Base-by-base conservation (phyloP, 306 rosid species). In the Cajanus cajan region DNA sequence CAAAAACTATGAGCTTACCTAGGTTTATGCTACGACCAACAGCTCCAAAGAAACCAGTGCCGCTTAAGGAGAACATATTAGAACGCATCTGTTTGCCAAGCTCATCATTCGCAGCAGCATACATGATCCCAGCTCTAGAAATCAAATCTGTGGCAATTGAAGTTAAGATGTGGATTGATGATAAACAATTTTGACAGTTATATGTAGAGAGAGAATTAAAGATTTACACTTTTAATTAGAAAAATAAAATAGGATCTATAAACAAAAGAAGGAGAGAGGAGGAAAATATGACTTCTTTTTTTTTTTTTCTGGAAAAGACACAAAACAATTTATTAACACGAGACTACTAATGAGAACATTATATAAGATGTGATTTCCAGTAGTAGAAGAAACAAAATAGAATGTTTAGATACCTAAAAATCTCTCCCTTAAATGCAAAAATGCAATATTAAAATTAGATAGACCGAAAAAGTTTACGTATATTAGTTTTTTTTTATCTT, bases 121-220 rank as follows among this genome's bases (percentile, higher is more conserved):
- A 90, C 98, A 95, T 92, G 76, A 91, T 92, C 86, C 98, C 98
- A 81, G 98, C 98, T 91, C 98, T 92, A 96, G 88, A 92, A 88
- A 85, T 59, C 67, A 86, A 84, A 81, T 82, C 97, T 94, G 93
- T 86, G 82, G 72, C 83, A 88, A 82, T 80, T 83, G 82, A 77
- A 79, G 84, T 82, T 90, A 83, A 84, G 85, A 84, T 84, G 90
- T 83, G 78, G 85, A 87, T 73, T 68, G 84, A 63, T 68, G 31
- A 51, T 41, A 80, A 69, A 80, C 76, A 54, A 39, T 24, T 55
- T 71, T 58, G 19, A 72, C 51, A 75, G 11, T 21, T 18, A 65
- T 34, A 18, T 11, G n/a, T n/a, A n/a, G n/a, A n/a, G n/a, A n/a
- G n/a, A n/a, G n/a, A n/a, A n/a, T n/a, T n/a, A 43, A 21, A 50